Evolutionary conservation across 352 stramenopile species (phyloP).

Genomic region (Pythium phragmitis): DNA sequence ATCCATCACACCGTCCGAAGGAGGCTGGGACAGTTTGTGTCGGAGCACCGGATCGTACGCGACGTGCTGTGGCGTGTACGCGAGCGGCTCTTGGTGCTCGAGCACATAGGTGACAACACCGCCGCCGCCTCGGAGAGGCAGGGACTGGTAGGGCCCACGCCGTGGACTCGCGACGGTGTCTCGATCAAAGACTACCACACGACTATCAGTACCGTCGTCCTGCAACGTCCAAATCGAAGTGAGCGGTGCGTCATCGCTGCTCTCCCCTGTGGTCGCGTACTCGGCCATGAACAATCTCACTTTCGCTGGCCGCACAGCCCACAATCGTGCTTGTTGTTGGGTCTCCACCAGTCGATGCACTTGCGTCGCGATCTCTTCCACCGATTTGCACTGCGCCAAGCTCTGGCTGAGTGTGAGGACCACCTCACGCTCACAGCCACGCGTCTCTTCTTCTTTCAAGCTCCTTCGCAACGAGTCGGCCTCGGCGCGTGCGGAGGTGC

Average conservation of each 20-base stretch:
- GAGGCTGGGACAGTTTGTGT: neutral
- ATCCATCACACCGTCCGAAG: neutral
- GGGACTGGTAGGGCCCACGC: neutral
- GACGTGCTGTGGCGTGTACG: constrained; percentile 17
- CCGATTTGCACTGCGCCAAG: neutral
- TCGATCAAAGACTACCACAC: constrained; percentile 9
- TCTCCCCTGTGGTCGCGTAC: neutral
- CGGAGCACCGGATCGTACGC: constrained; percentile 9
- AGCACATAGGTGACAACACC: constrained; percentile 19
- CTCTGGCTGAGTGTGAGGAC: neutral
- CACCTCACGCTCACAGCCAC: neutral
- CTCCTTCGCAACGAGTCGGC: neutral
- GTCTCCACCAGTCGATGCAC: neutral
- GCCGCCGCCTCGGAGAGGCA: neutral
- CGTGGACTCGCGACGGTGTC: neutral
- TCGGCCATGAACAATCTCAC: constrained; percentile 14
- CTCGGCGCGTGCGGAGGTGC: neutral
- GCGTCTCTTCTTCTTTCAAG: neutral
- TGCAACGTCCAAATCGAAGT: constrained; percentile 12
- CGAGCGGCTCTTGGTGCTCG: constrained; percentile 4
- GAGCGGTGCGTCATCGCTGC: neutral
- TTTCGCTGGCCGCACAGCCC: neutral
- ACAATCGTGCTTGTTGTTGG: neutral
- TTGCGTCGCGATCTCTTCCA: neutral
- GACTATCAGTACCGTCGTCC: neutral